Evolutionary conservation across 2,329 filamentous ascomycete genomes (phyloP).

Genomic region (Fusarium algeriense): DNA sequence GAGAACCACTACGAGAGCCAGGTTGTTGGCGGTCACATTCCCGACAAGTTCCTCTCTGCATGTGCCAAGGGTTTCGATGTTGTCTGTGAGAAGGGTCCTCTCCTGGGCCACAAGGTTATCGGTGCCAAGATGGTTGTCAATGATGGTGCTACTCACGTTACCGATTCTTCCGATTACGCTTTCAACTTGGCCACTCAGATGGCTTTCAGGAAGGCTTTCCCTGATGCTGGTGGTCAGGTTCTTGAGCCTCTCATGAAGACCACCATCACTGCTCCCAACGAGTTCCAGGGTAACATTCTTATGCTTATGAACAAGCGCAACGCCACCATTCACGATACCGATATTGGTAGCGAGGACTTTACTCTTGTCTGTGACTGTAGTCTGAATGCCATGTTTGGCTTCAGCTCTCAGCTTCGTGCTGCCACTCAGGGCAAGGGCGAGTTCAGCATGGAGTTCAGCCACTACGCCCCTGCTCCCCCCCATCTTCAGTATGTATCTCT

Average conservation of each 20-base stretch:
- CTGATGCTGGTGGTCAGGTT: slow-evolving; percentile 81
- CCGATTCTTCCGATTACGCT: slow-evolving; percentile 95
- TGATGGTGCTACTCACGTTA: slow-evolving; percentile 96
- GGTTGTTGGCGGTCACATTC: slow-evolving; percentile 89
- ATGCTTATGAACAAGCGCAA: slow-evolving; percentile 97
- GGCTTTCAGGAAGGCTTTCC: slow-evolving; percentile 95
- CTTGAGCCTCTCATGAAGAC: slow-evolving; percentile 99
- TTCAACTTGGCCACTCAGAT: slow-evolving; percentile 96
- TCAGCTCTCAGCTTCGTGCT: slow-evolving; percentile 89
- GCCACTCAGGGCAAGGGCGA: slow-evolving; percentile 98
- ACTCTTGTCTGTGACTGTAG: slow-evolving; percentile 92
- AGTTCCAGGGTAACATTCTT: slow-evolving; percentile 97
- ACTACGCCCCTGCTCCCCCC: slow-evolving; percentile 87
- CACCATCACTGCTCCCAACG: slow-evolving; percentile 92
- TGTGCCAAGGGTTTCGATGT: slow-evolving; percentile 94
- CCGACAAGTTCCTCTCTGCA: slow-evolving; percentile 94
- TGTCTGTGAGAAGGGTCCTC: slow-evolving; percentile 85
- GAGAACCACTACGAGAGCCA: slow-evolving; percentile 88
- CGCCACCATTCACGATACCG: slow-evolving; percentile 93
- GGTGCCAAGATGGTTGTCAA: slow-evolving; percentile 92
- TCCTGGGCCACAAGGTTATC: slow-evolving; percentile 93
- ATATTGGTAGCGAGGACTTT: slow-evolving; percentile 94
- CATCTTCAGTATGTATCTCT: slow-evolving; percentile 82
- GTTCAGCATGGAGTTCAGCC: slow-evolving; percentile 98
- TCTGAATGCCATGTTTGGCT: slow-evolving; percentile 98